Evolutionary conservation across 371 early-diverging fungal genomes (phyloP).

Genomic region (Mucor mucedo): DNA sequence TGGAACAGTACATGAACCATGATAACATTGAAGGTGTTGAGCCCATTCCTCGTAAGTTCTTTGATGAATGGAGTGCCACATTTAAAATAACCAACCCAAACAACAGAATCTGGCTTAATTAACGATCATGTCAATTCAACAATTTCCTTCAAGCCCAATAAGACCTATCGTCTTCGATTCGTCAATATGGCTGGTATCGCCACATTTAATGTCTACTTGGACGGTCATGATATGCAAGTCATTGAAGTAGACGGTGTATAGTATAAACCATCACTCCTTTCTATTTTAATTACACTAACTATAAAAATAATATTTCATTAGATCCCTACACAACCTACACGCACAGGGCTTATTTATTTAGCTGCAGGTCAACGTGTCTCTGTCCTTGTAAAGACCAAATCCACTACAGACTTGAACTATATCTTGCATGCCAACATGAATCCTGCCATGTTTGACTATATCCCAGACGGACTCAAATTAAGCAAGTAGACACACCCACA

Average conservation of each 20-base stretch:
- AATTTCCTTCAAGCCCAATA: constrained; percentile 31
- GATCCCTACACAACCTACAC: constrained; percentile 55
- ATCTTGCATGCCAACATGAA: constrained; percentile 75
- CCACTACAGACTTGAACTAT: constrained; percentile 66
- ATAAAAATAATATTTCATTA: background rate
- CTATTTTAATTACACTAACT: background rate
- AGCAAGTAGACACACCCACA: constrained; percentile 25
- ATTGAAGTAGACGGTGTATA: constrained; percentile 80
- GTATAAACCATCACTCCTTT: background rate
- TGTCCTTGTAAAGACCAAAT: constrained; percentile 70
- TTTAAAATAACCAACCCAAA: no score
- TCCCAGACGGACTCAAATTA: constrained; percentile 59
- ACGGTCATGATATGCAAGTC: constrained; percentile 73
- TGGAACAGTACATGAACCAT: constrained; percentile 50
- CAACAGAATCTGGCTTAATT: constrained; percentile 54
- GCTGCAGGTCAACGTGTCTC: constrained; percentile 74
- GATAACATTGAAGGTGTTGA: constrained; percentile 65
- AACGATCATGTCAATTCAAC: constrained; percentile 39
- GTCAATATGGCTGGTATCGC: constrained; percentile 74
- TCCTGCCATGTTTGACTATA: constrained; percentile 72
- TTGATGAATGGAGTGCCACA: no score
- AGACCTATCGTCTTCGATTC: constrained; percentile 41
- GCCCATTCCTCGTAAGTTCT: constrained; percentile 54
- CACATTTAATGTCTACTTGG: constrained; percentile 69
- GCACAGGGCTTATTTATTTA: constrained; percentile 55